These are phyloP conservation scores for Ormosia semicastrata DNA, from an alignment of 306 rosid species.

Conservation along the genomic window DNA sequence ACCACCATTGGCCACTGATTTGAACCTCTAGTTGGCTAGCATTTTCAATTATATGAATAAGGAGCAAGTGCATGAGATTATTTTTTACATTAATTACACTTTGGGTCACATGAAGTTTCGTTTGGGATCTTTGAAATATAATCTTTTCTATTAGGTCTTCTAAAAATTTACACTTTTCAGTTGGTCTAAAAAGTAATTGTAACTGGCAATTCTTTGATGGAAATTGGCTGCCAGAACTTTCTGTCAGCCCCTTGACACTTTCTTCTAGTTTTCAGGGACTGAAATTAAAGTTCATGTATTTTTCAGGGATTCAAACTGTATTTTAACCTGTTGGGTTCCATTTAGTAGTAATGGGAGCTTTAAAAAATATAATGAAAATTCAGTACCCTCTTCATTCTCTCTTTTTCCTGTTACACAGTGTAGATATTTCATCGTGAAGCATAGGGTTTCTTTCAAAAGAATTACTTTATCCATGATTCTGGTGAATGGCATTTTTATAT, in stretches of 20 bases:
- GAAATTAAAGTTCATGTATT: background rate
- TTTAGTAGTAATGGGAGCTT: no score
- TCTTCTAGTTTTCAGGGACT: background rate
- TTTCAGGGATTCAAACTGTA: background rate
- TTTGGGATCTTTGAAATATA: background rate
- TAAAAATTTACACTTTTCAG: background rate
- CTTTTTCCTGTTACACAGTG: background rate
- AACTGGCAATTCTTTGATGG: background rate
- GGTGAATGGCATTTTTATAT: background rate
- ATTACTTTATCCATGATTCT: background rate
- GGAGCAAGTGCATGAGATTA: background rate
- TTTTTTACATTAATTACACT: background rate
- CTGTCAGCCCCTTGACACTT: background rate
- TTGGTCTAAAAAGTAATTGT: background rate
- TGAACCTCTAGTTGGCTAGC: slow-evolving; percentile 6
- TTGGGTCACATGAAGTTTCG: background rate
- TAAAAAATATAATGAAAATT: no score
- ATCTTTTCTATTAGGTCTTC: background rate
- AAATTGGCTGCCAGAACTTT: background rate
- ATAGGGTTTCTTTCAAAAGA: background rate
- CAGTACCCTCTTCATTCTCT: background rate
- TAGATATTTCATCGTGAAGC: background rate
- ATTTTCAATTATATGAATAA: background rate
- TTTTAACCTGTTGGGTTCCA: background rate
- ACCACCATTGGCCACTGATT: background rate